Evolutionary conservation across 352 stramenopile species (phyloP).

Genomic region (Phytophthora sojae): DNA sequence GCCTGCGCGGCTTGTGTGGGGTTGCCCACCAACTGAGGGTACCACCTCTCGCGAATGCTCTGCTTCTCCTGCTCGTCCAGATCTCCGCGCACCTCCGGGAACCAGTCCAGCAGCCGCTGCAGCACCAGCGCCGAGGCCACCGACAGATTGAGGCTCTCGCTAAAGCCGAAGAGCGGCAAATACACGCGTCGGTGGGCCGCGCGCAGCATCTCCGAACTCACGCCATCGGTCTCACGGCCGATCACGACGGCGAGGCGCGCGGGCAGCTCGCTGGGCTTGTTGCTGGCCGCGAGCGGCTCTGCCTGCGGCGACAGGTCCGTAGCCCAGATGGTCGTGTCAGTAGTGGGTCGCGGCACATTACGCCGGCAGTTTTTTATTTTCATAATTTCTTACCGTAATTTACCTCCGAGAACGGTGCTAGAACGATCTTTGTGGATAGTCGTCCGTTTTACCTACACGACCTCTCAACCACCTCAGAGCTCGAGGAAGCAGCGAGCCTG

Average conservation of each 20-base stretch:
- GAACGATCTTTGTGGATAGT: too few species aligned
- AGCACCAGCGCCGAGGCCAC: constrained; percentile 94
- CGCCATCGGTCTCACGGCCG: constrained; percentile 93
- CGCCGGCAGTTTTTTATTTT: too few species aligned
- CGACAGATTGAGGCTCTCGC: constrained; percentile 94
- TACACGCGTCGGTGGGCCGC: constrained; percentile 92
- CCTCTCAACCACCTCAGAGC: too few species aligned
- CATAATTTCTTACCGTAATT: too few species aligned
- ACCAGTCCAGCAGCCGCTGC: constrained; percentile 87
- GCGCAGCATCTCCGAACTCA: constrained; percentile 89
- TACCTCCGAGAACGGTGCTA: too few species aligned
- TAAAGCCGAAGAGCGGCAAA: constrained; percentile 94
- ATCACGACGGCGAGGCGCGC: constrained; percentile 93
- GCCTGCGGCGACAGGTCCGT: constrained; percentile 90
- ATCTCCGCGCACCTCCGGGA: constrained; percentile 68
- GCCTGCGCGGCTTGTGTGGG: constrained; percentile 67
- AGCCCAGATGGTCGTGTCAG: constrained; percentile 88
- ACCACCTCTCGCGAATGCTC: constrained; percentile 63
- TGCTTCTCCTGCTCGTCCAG: constrained; percentile 55
- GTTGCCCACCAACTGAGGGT: constrained; percentile 71
- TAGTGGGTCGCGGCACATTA: too few species aligned
- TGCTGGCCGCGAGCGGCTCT: constrained; percentile 43
- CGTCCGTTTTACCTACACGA: too few species aligned
- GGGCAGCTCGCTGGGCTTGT: constrained; percentile 74
- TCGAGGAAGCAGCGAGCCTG: too few species aligned